Percentiles rank a stretch among this genome's conserved stretches.
phyloP scores from a whole-genome alignment of 352 stramenopile genomes.

The Pythium dissimile region DNA sequence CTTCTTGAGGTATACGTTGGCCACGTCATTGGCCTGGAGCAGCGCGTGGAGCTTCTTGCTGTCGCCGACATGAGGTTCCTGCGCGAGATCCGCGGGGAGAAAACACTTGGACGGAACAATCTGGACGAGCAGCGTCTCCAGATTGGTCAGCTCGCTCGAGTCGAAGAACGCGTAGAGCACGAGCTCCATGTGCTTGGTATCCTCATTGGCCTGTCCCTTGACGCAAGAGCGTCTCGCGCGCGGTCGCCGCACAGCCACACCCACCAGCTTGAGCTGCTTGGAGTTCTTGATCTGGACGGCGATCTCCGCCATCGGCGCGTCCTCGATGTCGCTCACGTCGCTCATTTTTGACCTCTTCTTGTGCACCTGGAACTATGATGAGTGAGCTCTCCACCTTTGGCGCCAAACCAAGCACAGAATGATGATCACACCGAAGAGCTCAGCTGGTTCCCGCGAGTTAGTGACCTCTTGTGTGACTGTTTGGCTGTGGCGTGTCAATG shows the following conservation, averaged over 20 bases:
- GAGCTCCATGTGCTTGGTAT: conserved; percentile 84
- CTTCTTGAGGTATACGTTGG: conserved; percentile 67
- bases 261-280: conserved; percentile 82
- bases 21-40: conserved; percentile 61
- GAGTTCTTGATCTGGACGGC: conserved; percentile 77
- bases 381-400: conserved; percentile 4
- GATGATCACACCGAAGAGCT: background rate
- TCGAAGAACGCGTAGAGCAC: conserved; percentile 80
- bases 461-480: conserved; percentile 5
- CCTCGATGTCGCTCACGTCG: conserved; percentile 35
- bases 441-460: background rate
- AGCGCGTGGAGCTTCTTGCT: conserved; percentile 82
- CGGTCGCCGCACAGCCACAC: conserved; percentile 67
- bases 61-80: conserved; percentile 59
- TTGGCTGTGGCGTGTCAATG: background rate
- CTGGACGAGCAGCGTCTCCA: conserved; percentile 84
- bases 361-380: background rate
- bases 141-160: conserved; percentile 77
- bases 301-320: conserved; percentile 54
- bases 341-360: conserved; percentile 27
- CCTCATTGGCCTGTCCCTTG: conserved; percentile 61
- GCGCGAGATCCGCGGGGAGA: conserved; percentile 50
- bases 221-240: conserved; percentile 71
- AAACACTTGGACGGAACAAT: conserved; percentile 74
- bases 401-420: conserved; percentile 1